A percentile compares a stretch with the other conserved stretches of the same genome.
These are phyloP conservation scores for Panellus pusillus DNA, from an alignment of 768 basidiomycete genomes.

Conservation along the genomic window DNA sequence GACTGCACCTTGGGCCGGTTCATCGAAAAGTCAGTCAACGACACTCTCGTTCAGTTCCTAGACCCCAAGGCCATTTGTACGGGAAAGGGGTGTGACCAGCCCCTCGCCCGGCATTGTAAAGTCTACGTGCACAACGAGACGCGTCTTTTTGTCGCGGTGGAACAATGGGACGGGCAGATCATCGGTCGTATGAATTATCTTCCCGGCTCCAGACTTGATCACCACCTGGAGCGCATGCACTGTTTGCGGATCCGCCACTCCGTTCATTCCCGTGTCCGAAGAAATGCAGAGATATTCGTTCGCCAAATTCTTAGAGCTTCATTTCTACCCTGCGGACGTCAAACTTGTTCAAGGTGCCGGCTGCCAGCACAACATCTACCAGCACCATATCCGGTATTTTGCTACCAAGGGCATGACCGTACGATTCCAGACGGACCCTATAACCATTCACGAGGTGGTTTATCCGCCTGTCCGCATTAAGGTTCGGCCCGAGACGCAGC, in stretches of 20 bases:
- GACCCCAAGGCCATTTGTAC: slow-evolving; percentile 78
- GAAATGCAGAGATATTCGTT: slow-evolving; percentile 95
- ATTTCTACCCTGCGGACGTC: slow-evolving; percentile 91
- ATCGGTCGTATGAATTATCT: slow-evolving; percentile 52
- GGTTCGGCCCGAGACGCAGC: slow-evolving; percentile 82
- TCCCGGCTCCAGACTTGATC: slow-evolving; percentile 71
- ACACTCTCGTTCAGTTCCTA: slow-evolving; percentile 65
- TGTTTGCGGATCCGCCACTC: slow-evolving; percentile 74
- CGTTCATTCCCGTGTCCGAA: slow-evolving; percentile 85
- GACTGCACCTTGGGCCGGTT: slow-evolving; percentile 93
- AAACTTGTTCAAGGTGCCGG: slow-evolving; percentile 83
- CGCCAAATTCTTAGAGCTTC: slow-evolving; percentile 92
- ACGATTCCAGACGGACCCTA: slow-evolving; percentile 85
- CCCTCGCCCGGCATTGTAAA: slow-evolving; percentile 79
- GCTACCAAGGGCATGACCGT: slow-evolving; percentile 81
- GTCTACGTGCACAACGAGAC: slow-evolving; percentile 91
- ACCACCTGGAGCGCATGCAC: slow-evolving; percentile 92
- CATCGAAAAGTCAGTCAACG: slow-evolving; percentile 76
- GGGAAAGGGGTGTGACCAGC: slow-evolving; percentile 84
- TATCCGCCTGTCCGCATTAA: slow-evolving; percentile 88
- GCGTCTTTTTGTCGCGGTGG: slow-evolving; percentile 79
- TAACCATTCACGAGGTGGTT: slow-evolving; percentile 81
- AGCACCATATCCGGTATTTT: slow-evolving; percentile 91
- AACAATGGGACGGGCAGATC: slow-evolving; percentile 84
- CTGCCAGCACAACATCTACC: slow-evolving; percentile 93